Evolutionary conservation across 176 grass and related monocot genomes (phyloP), one percentile per base, ranked within the genome.

Genomic region (Oryza australiensis): DNA sequence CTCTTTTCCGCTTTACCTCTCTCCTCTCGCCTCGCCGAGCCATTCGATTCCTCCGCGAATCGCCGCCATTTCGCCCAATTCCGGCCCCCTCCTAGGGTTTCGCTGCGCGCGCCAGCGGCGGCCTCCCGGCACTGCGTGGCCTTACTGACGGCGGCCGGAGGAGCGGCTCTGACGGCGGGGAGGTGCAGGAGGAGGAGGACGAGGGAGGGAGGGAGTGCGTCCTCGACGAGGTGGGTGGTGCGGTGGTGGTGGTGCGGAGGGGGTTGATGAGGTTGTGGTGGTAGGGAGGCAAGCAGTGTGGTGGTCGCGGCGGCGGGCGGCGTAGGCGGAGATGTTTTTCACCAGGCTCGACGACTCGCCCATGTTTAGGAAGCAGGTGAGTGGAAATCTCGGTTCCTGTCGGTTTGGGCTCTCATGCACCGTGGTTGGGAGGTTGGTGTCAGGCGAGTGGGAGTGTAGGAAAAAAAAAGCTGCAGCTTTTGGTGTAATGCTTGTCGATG

Each of bases 351-450:
- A 99, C 75, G 97, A 99, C 85, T 99, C 97, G 62, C 97, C 97
- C 24, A 99, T 99, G 97, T 99, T 99, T 75, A 82, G 97, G 46
- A 93, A 99, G 74, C 97, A 99, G 97, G 96, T 95, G 73, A 77
- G 87, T 28, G 4, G 6, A 7, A 83, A 83, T 94, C 70, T 89
- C 26, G 79, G 43, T 75, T 85, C 24, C 6, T 29, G 68, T 64
- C 46, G 70, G 6, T 18, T 51, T 53, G 12, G 41, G 55, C 24
- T 5, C 3, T 23, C 43, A 62, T 72, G 69, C 24, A 9, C 64
- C 22, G 70, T 41, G 11, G 37, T 38, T 53, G 15, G 53, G 80
- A 23, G 74, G 53, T 33, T 86, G 57, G 49, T 86, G 15, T 49
- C 77, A 70, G 53, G 18, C 9, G 29, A 62, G 62, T 18, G 60